phyloP scores from a whole-genome alignment of 2,329 filamentous ascomycete genomes.

The Talaromyces piceae region DNA sequence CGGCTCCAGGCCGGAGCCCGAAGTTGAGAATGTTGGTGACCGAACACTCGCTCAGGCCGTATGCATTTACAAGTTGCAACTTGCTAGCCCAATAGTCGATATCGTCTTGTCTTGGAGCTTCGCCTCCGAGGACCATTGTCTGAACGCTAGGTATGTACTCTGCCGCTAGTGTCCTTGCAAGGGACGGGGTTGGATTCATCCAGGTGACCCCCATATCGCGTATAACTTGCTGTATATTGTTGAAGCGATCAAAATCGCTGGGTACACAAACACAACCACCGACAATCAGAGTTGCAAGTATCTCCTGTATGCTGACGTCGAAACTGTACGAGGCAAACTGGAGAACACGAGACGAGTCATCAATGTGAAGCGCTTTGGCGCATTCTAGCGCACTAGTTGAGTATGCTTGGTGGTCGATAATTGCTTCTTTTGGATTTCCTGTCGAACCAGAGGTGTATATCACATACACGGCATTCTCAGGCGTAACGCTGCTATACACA shows the following conservation, averaged over 20 bases:
- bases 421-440: too few species aligned
- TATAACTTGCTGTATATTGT: not conserved
- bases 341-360: conserved; percentile 44
- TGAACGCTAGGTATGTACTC: conserved; percentile 1
- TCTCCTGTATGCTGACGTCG: conserved; percentile 47
- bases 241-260: conserved; percentile 37
- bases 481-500: too few species aligned
- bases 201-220: not conserved
- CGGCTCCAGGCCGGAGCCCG: conserved; percentile 12
- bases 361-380: conserved; percentile 17
- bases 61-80: not conserved
- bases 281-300: conserved; percentile 47
- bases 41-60: conserved; percentile 3
- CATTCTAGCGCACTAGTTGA: too few species aligned
- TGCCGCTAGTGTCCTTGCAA: not conserved
- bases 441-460: too few species aligned
- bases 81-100: not conserved
- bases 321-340: conserved; percentile 51
- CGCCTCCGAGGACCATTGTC: conserved; percentile 3
- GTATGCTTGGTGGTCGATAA: too few species aligned
- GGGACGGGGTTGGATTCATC: conserved; percentile 1
- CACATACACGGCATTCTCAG: too few species aligned
- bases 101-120: not conserved
- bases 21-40: not conserved
- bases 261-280: conserved; percentile 56